These are phyloP conservation scores for Taxillus chinensis DNA, from an alignment of 164 flowering plant genomes.

Conservation along the genomic window DNA sequence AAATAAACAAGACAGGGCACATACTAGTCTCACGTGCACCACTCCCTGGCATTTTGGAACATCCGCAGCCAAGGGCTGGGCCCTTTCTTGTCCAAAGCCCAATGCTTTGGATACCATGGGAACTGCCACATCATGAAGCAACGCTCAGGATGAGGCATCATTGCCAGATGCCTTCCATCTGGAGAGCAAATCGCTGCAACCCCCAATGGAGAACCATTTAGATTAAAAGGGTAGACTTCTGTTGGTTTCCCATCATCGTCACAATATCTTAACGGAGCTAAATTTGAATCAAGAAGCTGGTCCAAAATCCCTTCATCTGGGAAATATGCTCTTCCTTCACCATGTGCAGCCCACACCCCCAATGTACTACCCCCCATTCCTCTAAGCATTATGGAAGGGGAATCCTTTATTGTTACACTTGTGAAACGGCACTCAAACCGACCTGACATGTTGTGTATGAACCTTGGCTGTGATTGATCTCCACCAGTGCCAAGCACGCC, in stretches of 20 bases:
- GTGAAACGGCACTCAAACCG: conserved; percentile 87
- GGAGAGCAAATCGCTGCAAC: conserved; percentile 88
- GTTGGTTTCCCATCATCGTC: conserved; percentile 75
- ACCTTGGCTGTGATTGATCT: conserved; percentile 85
- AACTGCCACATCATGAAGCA: conserved; percentile 97
- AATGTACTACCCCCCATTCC: conserved; percentile 91
- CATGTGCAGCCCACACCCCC: conserved; percentile 98
- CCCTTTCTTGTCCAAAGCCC: conserved; percentile 70
- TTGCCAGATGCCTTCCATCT: conserved; percentile 90
- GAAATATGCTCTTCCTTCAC: conserved; percentile 94
- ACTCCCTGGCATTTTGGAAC: conserved; percentile 93
- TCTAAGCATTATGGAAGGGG: conserved; percentile 80
- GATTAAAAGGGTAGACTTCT: conserved; percentile 75
- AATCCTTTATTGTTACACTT: conserved; percentile 69
- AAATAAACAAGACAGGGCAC: not conserved
- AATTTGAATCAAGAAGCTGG: conserved; percentile 33
- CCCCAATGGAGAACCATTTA: conserved; percentile 89
- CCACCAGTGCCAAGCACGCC: conserved; percentile 67
- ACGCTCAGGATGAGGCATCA: conserved; percentile 99
- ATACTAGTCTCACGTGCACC: conserved; percentile 42
- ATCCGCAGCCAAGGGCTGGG: conserved; percentile 87
- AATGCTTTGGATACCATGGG: conserved; percentile 87
- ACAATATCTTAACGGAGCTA: conserved; percentile 83
- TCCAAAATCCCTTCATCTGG: conserved; percentile 57
- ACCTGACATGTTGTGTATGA: conserved; percentile 85